Evolutionary conservation across 2,329 filamentous ascomycete genomes (phyloP), one percentile per base, ranked within the genome.

Genomic region (Pseudocercospora eumusae): DNA sequence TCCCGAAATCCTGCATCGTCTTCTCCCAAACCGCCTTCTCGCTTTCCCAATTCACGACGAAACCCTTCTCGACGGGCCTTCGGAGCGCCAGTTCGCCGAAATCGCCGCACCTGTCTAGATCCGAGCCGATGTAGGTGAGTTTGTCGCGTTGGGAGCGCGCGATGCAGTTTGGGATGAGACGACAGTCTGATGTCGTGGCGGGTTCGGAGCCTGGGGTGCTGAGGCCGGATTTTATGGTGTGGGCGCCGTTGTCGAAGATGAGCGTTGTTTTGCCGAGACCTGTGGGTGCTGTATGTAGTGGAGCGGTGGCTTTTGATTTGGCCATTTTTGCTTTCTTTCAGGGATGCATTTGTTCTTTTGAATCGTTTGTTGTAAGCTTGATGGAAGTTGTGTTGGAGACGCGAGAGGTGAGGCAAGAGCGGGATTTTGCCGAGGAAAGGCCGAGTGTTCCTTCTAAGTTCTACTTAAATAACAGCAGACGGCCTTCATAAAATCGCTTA

Each of bases 1-100:
- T n/a, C n/a, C n/a, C n/a, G n/a, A n/a, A 81, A 68, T 89, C 87
- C 69, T 96, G 88, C 72, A 98, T 90, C 63, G 93, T 88, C 69
- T 88, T 86, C 71, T 97, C 92, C 95, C 95, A 99, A 56, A 99
- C 91, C 72, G 95, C 93, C 77, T 91, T 93, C 79, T 99, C 86
- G 0, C 90, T 88, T 76, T 99, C 95, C 95, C 95, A 99, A 73
- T 93, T 97, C 64, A 98, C 93, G 55, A 98, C 83, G 73, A 91
- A 98, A 7, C 95, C 95, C 76, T 93, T 96, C 76, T 99, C 95
- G 0, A 98, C 90, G 0, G 95, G 95, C 0, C 93, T 83, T 0
- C 93, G 86, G 71, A 97, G 96, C 8, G 86, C 84, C 20, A 96
- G 86, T 75, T 97, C 93, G 67, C 92, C 92, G 79, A 92, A 96